Evolutionary conservation across 1,284 basidiomycete species (phyloP), one percentile per base, ranked within the genome.

Genomic region (Papiliotrema laurentii): DNA sequence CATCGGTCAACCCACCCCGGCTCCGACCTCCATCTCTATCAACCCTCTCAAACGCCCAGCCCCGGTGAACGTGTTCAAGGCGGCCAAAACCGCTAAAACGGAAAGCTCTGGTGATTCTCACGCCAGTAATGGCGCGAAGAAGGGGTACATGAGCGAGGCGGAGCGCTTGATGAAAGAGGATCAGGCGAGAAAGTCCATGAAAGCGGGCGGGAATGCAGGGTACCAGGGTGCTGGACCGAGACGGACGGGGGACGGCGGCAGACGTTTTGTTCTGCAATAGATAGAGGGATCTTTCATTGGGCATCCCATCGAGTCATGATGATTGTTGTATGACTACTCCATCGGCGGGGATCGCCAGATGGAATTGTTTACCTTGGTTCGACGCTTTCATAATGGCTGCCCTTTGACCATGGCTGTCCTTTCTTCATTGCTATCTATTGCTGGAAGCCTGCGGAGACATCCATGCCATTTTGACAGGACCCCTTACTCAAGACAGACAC

Each of bases 131-230:
- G 34, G 41, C 41, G 49, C 80, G 24, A 69, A 77, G 28, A 76
- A 81, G 26, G 59, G 61, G 31, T 74, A 72, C 41, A 81, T 89
- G 79, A 82, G 83, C 56, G 87, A 86, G 19, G 85, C 87, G n/a
- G 90, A 94, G 73, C 78, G 81, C 54, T 74, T 94, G 50, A 90
- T 93, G 53, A 65, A 83, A 49, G 91, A 93, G 73, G 90, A 94
- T 43, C 85, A 87, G 72, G 87, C 89, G 68, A 78, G 87, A 61
- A 90, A 90, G 72, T 48, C 47, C 36, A 52, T 56, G 43, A 33
- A 50, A n/a, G 33, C 33, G 6, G 43, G 47, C 35, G 42, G 49
- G 4, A 35, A 14, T 3, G 44, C 38, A 6, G 47, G 53, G 13
- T 49, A 50, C 21, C 44, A 47, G 26, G 53, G 58, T 21, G 28